Conservation (phyloP, 2,329 filamentous ascomycete genomes). For the Beauveria varroae region DNA sequence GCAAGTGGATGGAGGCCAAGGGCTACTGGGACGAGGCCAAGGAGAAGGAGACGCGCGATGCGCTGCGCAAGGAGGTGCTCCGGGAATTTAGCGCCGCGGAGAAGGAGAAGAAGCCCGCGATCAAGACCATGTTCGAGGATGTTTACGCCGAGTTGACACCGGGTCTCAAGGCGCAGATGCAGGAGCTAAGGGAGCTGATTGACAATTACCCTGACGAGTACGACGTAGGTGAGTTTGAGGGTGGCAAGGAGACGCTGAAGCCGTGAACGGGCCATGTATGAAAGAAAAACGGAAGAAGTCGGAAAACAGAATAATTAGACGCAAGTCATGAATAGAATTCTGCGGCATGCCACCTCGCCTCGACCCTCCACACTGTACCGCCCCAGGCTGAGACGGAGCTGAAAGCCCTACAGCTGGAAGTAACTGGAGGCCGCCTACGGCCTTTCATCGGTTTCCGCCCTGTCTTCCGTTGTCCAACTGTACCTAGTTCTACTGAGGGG, state of each 20-base stretch:
- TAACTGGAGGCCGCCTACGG: no score
- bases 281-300: background rate
- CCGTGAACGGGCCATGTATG: slow-evolving; percentile 15
- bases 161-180: slow-evolving; percentile 65
- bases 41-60: slow-evolving; percentile 64
- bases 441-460: no score
- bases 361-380: no score
- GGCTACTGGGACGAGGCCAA: slow-evolving; percentile 77
- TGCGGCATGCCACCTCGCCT: no score
- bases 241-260: slow-evolving; percentile 58
- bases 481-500: no score
- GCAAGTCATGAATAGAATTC: background rate
- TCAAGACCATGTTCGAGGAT: slow-evolving; percentile 72
- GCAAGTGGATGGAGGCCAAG: slow-evolving; percentile 84
- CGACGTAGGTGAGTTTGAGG: slow-evolving; percentile 69
- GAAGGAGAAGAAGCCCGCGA: slow-evolving; percentile 68
- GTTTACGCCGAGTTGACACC: slow-evolving; percentile 84
- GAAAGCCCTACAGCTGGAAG: no score
- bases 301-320: slow-evolving; percentile 2
- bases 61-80: slow-evolving; percentile 66
- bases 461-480: no score
- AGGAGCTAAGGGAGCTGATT: slow-evolving; percentile 65
- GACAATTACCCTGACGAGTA: slow-evolving; percentile 90
- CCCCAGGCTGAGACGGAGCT: no score
- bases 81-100: slow-evolving; percentile 80